Evolutionary conservation across 1,284 basidiomycete species (phyloP).

Genomic region (Laetiporus sulphureus): DNA sequence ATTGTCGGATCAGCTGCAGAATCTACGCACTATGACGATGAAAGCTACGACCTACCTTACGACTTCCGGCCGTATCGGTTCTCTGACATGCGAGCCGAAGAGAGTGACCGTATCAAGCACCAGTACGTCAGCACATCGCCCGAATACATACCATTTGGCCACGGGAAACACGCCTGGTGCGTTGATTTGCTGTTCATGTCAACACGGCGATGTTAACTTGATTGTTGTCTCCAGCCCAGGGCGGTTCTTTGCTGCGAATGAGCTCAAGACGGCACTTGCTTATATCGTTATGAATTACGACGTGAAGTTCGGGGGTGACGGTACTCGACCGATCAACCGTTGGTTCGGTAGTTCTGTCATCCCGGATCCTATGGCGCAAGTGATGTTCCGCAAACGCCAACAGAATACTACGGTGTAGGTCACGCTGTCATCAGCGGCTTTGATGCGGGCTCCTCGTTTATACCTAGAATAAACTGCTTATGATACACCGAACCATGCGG

Average conservation of each 20-base stretch:
- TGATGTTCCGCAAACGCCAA: constrained; percentile 16
- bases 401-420: too few species aligned
- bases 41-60: constrained; percentile 30
- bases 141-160: constrained; percentile 19
- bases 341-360: constrained; percentile 5
- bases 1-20: constrained; percentile 32
- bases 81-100: constrained; percentile 27
- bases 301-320: constrained; percentile 31
- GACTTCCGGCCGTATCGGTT: constrained; percentile 39
- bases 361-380: constrained; percentile 9
- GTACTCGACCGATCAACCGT: constrained; percentile 15
- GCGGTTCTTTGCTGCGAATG: constrained; percentile 39
- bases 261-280: constrained; percentile 39
- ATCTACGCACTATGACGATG: constrained; percentile 32
- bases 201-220: background rate
- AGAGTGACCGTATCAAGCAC: constrained; percentile 12
- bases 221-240: constrained; percentile 28
- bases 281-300: constrained; percentile 40
- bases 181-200: background rate
- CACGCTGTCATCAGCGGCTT: too few species aligned
- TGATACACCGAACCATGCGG: too few species aligned
- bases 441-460: too few species aligned
- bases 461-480: too few species aligned
- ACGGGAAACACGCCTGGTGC: constrained; percentile 22
- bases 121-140: constrained; percentile 16